Percentiles rank a stretch among this genome's conserved stretches.
Evolutionary conservation across 2,329 filamentous ascomycete genomes (phyloP).

Genomic region (Penicillium corylophilum): DNA sequence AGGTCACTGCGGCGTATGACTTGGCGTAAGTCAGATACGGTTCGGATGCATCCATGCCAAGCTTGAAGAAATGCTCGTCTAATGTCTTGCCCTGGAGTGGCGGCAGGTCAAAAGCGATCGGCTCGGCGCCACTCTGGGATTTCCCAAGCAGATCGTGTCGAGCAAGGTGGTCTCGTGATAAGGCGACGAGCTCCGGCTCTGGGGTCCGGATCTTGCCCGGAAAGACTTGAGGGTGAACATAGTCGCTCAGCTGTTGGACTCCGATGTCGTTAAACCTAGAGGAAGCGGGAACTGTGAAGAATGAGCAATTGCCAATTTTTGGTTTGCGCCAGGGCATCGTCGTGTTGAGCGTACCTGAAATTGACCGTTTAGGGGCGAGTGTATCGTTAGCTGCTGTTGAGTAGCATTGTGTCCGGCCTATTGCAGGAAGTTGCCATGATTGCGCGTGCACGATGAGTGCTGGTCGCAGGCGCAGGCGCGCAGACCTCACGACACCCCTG

Average conservation of each 20-base stretch:
- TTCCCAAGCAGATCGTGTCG: conserved; percentile 88
- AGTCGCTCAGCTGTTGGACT: conserved; percentile 85
- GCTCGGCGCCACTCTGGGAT: conserved; percentile 71
- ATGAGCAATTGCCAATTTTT: conserved; percentile 3
- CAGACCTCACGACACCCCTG: conserved; percentile 29
- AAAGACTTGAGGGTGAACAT: conserved; percentile 84
- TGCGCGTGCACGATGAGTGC: conserved; percentile 15
- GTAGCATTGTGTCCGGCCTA: conserved; percentile 13
- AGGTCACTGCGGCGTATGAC: conserved; percentile 63
- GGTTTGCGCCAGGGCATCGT: background rate
- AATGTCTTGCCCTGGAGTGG: conserved; percentile 73
- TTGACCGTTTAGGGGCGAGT: conserved; percentile 15
- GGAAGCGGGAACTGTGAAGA: conserved; percentile 40
- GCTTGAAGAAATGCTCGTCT: conserved; percentile 89
- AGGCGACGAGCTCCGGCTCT: conserved; percentile 69
- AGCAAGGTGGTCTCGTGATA: conserved; percentile 77
- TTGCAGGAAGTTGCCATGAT: conserved; percentile 12
- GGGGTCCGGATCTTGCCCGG: conserved; percentile 54
- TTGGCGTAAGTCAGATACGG: conserved; percentile 77
- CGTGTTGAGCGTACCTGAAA: conserved; percentile 28
- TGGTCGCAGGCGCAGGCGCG: conserved; percentile 25
- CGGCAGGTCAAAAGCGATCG: conserved; percentile 85
- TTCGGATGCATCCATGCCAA: conserved; percentile 83
- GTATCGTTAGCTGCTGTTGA: conserved; percentile 10
- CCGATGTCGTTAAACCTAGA: conserved; percentile 88